Base-by-base conservation (phyloP, 495 filamentous ascomycete genomes). In the Daldinia concentrica region DNA sequence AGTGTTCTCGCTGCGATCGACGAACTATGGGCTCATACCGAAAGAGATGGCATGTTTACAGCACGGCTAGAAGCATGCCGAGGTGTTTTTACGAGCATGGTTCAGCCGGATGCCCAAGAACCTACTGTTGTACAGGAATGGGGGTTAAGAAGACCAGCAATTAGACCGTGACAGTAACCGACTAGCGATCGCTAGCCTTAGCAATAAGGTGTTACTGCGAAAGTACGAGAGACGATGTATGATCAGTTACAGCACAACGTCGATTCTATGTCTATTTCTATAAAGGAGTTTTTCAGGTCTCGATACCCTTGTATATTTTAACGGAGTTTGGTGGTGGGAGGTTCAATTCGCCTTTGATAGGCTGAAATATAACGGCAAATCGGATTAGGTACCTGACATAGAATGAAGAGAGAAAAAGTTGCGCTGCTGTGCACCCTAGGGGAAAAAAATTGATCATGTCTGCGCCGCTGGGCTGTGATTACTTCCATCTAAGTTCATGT, bases 1-100 rank as follows among this genome's bases (percentile, higher is more conserved):
- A 76, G 80, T 15, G 73, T 85, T 22, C 61, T 85, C 17, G 76
- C 79, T 36, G 69, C 81, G 1, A 59, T 83, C 6, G 82, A 85
- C 58, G 71, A 73, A 19, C 32, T 67, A 22, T 78, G 59, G 34
- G 36, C 27, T 19, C 64, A 69, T 59, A 72, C 70, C 4, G 76
- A 76, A 45, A 48, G 39, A 27, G 71, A 74, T 14, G 73, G 72
- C 36, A 64, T 51, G 11, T 51, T 71, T 11, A 76, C 66, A 12
- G 76, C 76, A n/a, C 68, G 74, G 7, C 67, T 76, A 14, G 74
- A 78, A 62, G 76, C 74, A 4, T 78, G 73, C n/a, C 64, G 74
- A 6, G 76, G 62, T 17, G 65, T 78, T 11, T 69, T 78, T 19
- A 68, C 72, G 5, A 72, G 66, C 52, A 0, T 68, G 6, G 70